Percentiles rank a stretch among this genome's conserved stretches.
phyloP scores from a whole-genome alignment of 1,284 basidiomycete species.

The Rhodotorula sp. region DNA sequence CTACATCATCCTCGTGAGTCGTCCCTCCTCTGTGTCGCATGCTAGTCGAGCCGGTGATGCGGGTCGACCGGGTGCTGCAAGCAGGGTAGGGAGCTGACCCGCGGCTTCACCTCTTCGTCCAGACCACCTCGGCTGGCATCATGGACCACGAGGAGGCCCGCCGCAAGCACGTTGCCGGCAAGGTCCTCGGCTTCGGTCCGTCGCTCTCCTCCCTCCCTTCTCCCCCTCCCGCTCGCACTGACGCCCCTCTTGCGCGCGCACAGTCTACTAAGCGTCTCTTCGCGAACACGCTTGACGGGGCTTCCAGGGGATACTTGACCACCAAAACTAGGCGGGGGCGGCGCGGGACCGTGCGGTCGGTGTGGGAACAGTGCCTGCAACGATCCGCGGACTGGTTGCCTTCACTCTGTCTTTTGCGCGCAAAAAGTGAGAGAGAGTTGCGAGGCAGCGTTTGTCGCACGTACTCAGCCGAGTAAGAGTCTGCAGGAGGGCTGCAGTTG shows the following conservation, averaged over 20 bases:
- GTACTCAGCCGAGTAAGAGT: too few species aligned
- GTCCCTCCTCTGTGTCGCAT: neutral
- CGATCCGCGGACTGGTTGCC: too few species aligned
- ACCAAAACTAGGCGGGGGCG: too few species aligned
- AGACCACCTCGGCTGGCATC: conserved; percentile 98
- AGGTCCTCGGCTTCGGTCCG: conserved; percentile 32
- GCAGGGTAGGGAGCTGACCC: too few species aligned
- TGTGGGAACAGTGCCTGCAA: too few species aligned
- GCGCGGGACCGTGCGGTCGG: too few species aligned
- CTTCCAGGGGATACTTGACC: too few species aligned
- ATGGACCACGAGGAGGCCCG: conserved; percentile 99
- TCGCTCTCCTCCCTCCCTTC: neutral
- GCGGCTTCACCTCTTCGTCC: neutral
- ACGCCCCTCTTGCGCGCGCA: conserved; percentile 32
- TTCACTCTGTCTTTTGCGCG: too few species aligned
- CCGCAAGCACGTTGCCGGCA: conserved; percentile 86
- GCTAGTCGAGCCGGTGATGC: too few species aligned
- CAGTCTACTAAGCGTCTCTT: conserved; percentile 16
- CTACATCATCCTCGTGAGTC: conserved; percentile 81
- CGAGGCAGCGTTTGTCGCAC: too few species aligned
- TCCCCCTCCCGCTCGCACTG: neutral
- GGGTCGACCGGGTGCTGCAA: neutral
- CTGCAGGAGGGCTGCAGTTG: too few species aligned
- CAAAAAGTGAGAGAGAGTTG: too few species aligned
- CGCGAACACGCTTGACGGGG: neutral